Evolutionary conservation across 2,329 filamentous ascomycete genomes (phyloP).

Genomic region (Atkinsonella texensis): DNA sequence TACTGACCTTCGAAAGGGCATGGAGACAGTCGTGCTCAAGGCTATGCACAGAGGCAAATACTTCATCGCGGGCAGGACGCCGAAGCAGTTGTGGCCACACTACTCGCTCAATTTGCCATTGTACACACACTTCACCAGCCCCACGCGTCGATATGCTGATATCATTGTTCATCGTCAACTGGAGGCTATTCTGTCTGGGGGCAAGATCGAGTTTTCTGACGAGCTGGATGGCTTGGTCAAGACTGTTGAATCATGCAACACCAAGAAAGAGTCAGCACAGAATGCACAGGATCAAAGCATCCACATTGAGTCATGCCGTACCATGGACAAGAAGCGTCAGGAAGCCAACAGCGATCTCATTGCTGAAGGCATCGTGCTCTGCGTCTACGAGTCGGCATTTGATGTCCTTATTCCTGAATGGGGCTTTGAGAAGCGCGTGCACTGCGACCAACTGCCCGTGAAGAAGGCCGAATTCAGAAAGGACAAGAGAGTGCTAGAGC

Average conservation of each 20-base stretch:
- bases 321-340: constrained; percentile 84
- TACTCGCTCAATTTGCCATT: constrained; percentile 86
- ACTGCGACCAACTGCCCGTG: constrained; percentile 93
- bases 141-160: constrained; percentile 87
- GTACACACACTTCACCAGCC: constrained; percentile 96
- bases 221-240: constrained; percentile 82
- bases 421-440: constrained; percentile 97
- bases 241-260: constrained; percentile 92
- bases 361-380: constrained; percentile 89
- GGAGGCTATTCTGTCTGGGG: constrained; percentile 72
- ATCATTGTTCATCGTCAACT: constrained; percentile 92
- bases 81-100: constrained; percentile 69
- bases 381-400: constrained; percentile 97
- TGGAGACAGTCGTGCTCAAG: constrained; percentile 93
- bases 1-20: constrained; percentile 81
- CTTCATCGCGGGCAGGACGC: constrained; percentile 69
- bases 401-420: constrained; percentile 97
- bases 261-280: constrained; percentile 96
- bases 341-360: constrained; percentile 85
- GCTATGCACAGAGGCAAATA: constrained; percentile 96
- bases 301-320: constrained; percentile 92
- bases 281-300: constrained; percentile 98
- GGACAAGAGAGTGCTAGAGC: constrained; percentile 83
- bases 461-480: constrained; percentile 99
- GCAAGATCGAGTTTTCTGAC: constrained; percentile 73